Evolutionary conservation across 805 yeast genomes (phyloP).

Genomic region (Lachancea sp.): DNA sequence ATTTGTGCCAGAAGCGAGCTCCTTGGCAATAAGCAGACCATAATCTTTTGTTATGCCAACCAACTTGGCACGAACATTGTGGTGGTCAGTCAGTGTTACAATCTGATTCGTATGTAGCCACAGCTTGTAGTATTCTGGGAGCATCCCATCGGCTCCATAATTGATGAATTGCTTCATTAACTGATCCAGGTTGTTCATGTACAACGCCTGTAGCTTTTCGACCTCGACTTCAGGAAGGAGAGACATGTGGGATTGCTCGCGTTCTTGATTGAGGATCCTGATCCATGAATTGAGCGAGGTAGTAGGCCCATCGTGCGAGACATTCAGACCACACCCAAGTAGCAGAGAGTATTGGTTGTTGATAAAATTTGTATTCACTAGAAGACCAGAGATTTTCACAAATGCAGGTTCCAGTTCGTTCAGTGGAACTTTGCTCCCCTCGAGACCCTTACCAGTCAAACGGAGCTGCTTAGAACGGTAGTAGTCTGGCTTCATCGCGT

Average conservation of each 20-base stretch:
- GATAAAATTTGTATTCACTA: conserved; percentile 71
- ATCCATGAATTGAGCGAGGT: conserved; percentile 77
- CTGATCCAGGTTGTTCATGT: conserved; percentile 58
- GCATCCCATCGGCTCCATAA: conserved; percentile 62
- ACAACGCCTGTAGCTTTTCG: conserved; percentile 49
- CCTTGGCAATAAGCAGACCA: conserved; percentile 77
- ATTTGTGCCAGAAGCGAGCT: conserved; percentile 38
- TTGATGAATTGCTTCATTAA: conserved; percentile 51
- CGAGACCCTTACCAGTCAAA: conserved; percentile 18
- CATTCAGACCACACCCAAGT: conserved; percentile 83
- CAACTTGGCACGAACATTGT: conserved; percentile 52
- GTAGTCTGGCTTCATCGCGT: conserved; percentile 61
- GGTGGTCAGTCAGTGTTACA: conserved; percentile 57
- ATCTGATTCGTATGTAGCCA: conserved; percentile 83
- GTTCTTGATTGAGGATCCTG: conserved; percentile 48
- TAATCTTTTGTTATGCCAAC: conserved; percentile 78
- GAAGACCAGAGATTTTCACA: conserved; percentile 74
- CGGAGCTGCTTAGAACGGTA: conserved; percentile 30
- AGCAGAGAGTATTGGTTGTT: conserved; percentile 58
- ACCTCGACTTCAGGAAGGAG: conserved; percentile 41
- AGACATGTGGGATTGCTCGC: conserved; percentile 38
- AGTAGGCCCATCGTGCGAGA: conserved; percentile 82
- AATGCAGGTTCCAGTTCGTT: conserved; percentile 58
- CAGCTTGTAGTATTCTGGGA: conserved; percentile 63
- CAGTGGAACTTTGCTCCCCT: conserved; percentile 33